Percentiles rank a stretch among this genome's conserved stretches.
Evolutionary conservation across 2,329 filamentous ascomycete species (phyloP).

Genomic region (Fusarium pseudocircinatum): DNA sequence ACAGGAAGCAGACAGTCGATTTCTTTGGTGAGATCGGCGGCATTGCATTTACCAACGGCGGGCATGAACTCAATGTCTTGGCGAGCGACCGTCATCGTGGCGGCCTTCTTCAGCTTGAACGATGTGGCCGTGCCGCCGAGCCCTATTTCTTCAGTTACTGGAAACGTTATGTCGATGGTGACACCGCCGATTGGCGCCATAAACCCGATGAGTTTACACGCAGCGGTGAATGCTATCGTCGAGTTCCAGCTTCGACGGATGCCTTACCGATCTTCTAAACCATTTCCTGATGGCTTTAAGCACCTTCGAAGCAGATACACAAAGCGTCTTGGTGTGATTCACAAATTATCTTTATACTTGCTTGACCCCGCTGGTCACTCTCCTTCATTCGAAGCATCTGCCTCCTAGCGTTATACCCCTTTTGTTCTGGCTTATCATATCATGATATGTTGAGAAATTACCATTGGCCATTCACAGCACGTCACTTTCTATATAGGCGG

Average conservation of each 20-base stretch:
- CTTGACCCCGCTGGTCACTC: constrained; percentile 6
- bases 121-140: constrained; percentile 48
- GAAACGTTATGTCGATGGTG: constrained; percentile 11
- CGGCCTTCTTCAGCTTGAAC: constrained; percentile 71
- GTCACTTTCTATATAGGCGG: not conserved
- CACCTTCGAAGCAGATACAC: not conserved
- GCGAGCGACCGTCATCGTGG: constrained; percentile 74
- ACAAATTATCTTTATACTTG: constrained; percentile 2
- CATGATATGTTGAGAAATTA: not conserved
- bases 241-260: constrained; percentile 29
- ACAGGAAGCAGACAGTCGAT: constrained; percentile 74
- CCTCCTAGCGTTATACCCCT: constrained; percentile 28
- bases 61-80: constrained; percentile 73
- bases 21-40: constrained; percentile 81
- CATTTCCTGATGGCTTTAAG: not conserved
- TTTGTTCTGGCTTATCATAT: constrained; percentile 23
- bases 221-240: constrained; percentile 25
- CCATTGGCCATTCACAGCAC: not conserved
- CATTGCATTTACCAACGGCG: constrained; percentile 72
- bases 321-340: not conserved
- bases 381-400: not conserved
- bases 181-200: constrained; percentile 19
- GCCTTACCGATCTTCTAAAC: constrained; percentile 27
- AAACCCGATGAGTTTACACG: constrained; percentile 5
- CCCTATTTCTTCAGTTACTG: constrained; percentile 35